Percentiles rank a stretch among this genome's conserved stretches.
phyloP scores from a whole-genome alignment of 805 yeast species.

The Kodamaea kakaduensis region DNA sequence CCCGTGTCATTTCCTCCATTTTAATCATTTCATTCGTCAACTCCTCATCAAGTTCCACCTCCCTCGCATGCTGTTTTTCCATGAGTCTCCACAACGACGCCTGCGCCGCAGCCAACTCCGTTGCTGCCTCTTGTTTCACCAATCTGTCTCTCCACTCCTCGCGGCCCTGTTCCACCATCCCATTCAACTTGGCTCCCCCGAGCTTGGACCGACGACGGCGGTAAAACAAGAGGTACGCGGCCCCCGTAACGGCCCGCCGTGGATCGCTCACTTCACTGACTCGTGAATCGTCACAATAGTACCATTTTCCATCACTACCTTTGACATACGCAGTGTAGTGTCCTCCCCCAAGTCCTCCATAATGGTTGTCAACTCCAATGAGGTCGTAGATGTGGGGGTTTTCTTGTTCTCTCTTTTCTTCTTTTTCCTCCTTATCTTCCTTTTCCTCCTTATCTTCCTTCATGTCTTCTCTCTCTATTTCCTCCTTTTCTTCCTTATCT shows the following conservation, averaged over 20 bases:
- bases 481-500: slow-evolving; percentile 81
- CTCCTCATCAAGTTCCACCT: slow-evolving; percentile 3
- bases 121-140: slow-evolving; percentile 10
- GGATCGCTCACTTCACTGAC: slow-evolving; percentile 60
- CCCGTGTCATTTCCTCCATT: background rate
- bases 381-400: slow-evolving; percentile 58
- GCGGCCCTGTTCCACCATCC: slow-evolving; percentile 41
- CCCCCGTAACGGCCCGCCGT: slow-evolving; percentile 57
- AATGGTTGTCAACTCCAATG: slow-evolving; percentile 92
- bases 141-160: slow-evolving; percentile 16
- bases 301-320: slow-evolving; percentile 79
- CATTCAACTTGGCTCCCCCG: slow-evolving; percentile 46
- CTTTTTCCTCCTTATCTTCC: slow-evolving; percentile 15
- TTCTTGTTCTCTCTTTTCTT: slow-evolving; percentile 12
- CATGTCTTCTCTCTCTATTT: slow-evolving; percentile 81
- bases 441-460: slow-evolving; percentile 66
- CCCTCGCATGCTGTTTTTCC: slow-evolving; percentile 7
- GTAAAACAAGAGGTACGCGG: slow-evolving; percentile 86
- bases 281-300: slow-evolving; percentile 81
- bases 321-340: slow-evolving; percentile 91
- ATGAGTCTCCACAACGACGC: slow-evolving; percentile 10
- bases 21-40: slow-evolving; percentile 2
- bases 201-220: slow-evolving; percentile 46
- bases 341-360: slow-evolving; percentile 95
- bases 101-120: slow-evolving; percentile 17